phyloP scores from a whole-genome alignment of 305 asterid genomes.

The Fraxinus baroniana region DNA sequence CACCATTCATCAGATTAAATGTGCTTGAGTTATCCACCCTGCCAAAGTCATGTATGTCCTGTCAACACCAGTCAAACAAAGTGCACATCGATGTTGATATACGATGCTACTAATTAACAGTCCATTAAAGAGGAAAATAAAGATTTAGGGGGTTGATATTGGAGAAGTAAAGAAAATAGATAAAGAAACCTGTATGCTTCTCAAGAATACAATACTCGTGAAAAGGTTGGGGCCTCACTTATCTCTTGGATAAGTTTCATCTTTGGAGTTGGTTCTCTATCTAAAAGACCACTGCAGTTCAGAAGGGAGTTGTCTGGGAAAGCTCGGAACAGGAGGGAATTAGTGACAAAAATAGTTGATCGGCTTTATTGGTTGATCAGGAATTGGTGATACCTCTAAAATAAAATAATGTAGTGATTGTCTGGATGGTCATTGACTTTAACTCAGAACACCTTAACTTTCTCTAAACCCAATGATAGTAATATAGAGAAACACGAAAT shows the following conservation, averaged over 20 bases:
- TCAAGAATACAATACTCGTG: neutral
- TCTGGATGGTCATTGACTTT: neutral
- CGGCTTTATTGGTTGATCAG: neutral
- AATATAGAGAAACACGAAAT: conserved; percentile 8
- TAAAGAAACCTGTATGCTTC: neutral
- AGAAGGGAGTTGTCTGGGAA: neutral
- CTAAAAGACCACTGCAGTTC: conserved; percentile 17
- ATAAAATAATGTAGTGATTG: neutral
- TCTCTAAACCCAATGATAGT: neutral
- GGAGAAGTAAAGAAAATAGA: conserved; percentile 15
- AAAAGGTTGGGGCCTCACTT: neutral
- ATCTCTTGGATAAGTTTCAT: conserved; percentile 10
- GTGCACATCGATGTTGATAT: conserved; percentile 12
- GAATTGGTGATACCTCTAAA: neutral
- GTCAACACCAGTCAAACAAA: conserved; percentile 25
- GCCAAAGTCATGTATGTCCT: conserved; percentile 21
- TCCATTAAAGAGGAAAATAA: conserved; percentile 7
- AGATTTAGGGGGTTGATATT: neutral
- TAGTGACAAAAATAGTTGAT: neutral
- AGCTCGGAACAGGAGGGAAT: conserved; percentile 1
- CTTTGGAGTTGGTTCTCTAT: conserved; percentile 1
- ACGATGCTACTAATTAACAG: conserved; percentile 1
- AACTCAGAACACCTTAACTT: neutral
- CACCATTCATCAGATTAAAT: conserved; percentile 38
- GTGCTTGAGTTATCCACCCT: conserved; percentile 57